Conservation (phyloP, 192 early-diverging fungal species). For the Coemansia sp. region DNA sequence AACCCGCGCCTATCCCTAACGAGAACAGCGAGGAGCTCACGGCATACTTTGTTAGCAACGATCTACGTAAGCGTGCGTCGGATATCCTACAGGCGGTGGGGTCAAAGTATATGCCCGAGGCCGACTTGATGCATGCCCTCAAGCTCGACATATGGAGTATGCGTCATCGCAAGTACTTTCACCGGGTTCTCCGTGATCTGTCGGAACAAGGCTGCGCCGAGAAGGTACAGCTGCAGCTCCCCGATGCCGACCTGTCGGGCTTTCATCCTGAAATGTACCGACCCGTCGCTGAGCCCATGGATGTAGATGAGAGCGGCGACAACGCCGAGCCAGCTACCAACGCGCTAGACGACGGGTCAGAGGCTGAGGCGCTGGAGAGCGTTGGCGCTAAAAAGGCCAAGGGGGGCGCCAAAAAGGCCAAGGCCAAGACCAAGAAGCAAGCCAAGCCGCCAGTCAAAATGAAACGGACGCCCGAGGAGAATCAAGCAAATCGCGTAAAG, state of each 20-base stretch:
- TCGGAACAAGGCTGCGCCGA: slow-evolving; percentile 20
- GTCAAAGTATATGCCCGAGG: slow-evolving; percentile 35
- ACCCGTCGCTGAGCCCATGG: neutral
- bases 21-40: neutral
- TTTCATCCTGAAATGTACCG: neutral
- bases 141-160: slow-evolving; percentile 29
- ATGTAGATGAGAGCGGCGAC: neutral
- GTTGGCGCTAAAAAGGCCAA: neutral
- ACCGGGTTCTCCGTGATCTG: slow-evolving; percentile 25
- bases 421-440: neutral
- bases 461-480: neutral
- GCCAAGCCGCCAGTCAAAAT: neutral
- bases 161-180: slow-evolving; percentile 34
- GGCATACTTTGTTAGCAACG: slow-evolving; percentile 15
- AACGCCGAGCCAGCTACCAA: neutral
- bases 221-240: slow-evolving; percentile 30
- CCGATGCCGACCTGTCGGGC: neutral
- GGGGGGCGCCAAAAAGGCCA: neutral
- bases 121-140: slow-evolving; percentile 35
- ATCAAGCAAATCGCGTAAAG: neutral
- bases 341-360: neutral
- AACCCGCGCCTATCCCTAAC: neutral
- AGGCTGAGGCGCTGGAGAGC: neutral
- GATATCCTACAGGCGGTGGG: slow-evolving; percentile 24
- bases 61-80: slow-evolving; percentile 18